Conservation (phyloP, 2,329 filamentous ascomycete genomes). For the Penicillium sp. region DNA sequence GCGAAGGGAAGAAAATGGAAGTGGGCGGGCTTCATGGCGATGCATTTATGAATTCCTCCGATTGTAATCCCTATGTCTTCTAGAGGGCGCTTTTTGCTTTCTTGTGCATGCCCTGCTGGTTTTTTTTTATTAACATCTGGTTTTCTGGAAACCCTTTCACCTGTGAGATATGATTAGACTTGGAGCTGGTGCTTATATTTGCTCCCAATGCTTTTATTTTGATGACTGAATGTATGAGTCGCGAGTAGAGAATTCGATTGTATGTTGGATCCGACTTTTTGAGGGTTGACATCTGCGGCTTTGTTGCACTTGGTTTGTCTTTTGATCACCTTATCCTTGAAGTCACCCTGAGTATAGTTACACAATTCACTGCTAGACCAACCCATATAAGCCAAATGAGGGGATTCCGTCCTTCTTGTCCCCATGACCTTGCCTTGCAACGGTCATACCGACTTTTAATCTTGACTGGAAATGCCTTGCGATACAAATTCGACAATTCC, state of each 20-base stretch:
- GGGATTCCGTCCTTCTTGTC: background rate
- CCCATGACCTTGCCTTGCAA: background rate
- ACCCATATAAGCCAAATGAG: background rate
- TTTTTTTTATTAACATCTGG: slow-evolving; percentile 14
- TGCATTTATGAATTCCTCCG: slow-evolving; percentile 26
- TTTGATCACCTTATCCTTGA: background rate
- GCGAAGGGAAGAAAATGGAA: slow-evolving; percentile 12
- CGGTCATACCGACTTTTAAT: background rate
- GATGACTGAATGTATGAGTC: background rate
- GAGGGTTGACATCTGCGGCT: background rate
- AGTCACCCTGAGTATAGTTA: background rate
- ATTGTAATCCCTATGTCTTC: slow-evolving; percentile 27
- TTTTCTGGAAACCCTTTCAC: slow-evolving; percentile 2
- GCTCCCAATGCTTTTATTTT: slow-evolving; percentile 22
- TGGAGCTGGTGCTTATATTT: slow-evolving; percentile 21
- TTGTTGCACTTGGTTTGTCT: background rate
- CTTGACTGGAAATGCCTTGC: background rate
- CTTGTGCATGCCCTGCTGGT: slow-evolving; percentile 16
- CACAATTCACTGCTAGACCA: background rate
- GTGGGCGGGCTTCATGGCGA: slow-evolving; percentile 20
- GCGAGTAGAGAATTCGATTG: background rate
- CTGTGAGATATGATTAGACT: slow-evolving; percentile 37
- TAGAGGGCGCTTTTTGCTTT: slow-evolving; percentile 24
- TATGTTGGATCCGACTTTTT: background rate
- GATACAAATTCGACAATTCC: background rate